Evolutionary conservation across 2,329 filamentous ascomycete species (phyloP).

Genomic region (Trichoderma sp.): DNA sequence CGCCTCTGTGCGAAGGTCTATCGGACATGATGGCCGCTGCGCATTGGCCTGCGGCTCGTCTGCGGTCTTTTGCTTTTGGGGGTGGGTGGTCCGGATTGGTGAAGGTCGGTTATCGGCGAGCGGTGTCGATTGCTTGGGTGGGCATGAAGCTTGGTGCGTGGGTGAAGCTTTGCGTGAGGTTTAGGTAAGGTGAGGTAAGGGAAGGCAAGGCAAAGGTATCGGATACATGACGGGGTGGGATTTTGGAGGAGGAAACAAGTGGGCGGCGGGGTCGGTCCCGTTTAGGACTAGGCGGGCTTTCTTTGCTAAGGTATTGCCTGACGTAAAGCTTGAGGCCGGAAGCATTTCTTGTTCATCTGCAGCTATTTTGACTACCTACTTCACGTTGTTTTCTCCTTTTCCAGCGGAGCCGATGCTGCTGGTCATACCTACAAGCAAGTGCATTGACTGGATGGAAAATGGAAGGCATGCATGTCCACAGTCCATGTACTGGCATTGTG

Average conservation of each 20-base stretch:
- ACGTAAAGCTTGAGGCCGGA: background rate
- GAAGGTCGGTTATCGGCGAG: background rate
- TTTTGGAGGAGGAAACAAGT: background rate
- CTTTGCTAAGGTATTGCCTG: background rate
- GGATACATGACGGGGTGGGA: background rate
- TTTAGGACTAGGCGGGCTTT: background rate
- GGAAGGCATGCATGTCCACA: too few relatives aligned
- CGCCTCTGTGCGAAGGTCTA: conserved; percentile 52
- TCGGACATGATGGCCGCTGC: conserved; percentile 50
- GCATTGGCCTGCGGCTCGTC: conserved; percentile 28
- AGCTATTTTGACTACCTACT: background rate
- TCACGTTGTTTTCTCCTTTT: background rate
- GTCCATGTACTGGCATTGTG: too few relatives aligned
- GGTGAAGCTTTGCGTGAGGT: background rate
- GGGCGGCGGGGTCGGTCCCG: conserved; percentile 9
- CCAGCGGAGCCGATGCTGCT: too few relatives aligned
- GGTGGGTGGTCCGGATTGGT: background rate
- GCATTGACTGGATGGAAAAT: too few relatives aligned
- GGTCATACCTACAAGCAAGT: too few relatives aligned
- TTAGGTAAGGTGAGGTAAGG: too few relatives aligned
- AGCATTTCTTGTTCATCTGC: background rate
- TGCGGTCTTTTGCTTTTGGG: background rate
- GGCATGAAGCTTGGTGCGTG: background rate
- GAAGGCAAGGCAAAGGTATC: background rate
- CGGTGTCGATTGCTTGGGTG: background rate